phyloP scores from a whole-genome alignment of 73 alveolate genomes.

The Paramecium octaurelia region DNA sequence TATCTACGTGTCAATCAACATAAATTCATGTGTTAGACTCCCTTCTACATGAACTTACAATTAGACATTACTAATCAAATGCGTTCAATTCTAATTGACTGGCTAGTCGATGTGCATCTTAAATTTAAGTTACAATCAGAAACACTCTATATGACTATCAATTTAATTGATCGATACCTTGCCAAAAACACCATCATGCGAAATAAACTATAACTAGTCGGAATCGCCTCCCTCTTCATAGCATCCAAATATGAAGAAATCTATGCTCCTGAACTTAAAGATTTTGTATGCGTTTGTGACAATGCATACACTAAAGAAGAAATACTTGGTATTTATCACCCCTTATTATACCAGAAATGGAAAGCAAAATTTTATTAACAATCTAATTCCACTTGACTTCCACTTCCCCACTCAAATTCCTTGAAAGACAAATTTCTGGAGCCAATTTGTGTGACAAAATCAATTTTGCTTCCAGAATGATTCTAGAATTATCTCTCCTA shows the following conservation, averaged over 20 bases:
- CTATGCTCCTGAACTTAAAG: conserved; percentile 82
- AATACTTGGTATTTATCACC: conserved; percentile 60
- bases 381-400: conserved; percentile 80
- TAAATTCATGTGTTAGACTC: not conserved
- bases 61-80: conserved; percentile 77
- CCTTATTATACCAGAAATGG: conserved; percentile 70
- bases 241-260: conserved; percentile 71
- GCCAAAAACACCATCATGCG: conserved; percentile 65
- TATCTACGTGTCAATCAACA: not conserved
- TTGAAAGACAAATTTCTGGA: conserved; percentile 64
- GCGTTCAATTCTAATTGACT: conserved; percentile 76
- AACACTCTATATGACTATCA: conserved; percentile 76
- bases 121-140: conserved; percentile 80
- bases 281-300: conserved; percentile 93
- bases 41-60: conserved; percentile 26
- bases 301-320: conserved; percentile 94
- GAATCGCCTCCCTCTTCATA: conserved; percentile 56
- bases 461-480: not conserved
- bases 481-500: not conserved
- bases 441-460: conserved; percentile 11
- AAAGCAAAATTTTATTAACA: conserved; percentile 76
- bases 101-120: conserved; percentile 85
- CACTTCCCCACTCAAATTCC: conserved; percentile 72
- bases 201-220: conserved; percentile 49
- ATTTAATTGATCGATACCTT: conserved; percentile 77